A percentile compares a stretch with the other conserved stretches of the same genome.
phyloP scores from a whole-genome alignment of 208 protist species.

The Crithidia mellificae region DNA sequence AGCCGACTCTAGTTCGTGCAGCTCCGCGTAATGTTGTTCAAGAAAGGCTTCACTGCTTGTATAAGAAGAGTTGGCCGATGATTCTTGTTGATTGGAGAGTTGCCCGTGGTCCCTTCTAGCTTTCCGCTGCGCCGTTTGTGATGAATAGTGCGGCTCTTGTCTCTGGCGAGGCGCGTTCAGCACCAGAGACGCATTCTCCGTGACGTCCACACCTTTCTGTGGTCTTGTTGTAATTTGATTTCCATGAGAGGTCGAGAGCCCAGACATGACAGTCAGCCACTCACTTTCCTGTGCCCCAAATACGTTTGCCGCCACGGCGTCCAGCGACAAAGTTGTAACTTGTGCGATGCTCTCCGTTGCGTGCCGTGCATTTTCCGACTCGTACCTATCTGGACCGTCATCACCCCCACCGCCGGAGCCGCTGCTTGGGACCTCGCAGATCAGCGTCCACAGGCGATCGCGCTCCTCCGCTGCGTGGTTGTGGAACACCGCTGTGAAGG shows the following conservation, averaged over 20 bases:
- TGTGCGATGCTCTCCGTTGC: no score
- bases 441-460: conserved; percentile 2
- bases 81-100: no score
- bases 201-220: no score
- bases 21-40: background rate
- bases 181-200: no score
- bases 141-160: no score
- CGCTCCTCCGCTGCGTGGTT: background rate
- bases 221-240: no score
- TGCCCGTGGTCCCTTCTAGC: no score
- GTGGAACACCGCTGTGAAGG: background rate
- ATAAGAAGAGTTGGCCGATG: no score
- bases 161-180: no score
- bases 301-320: conserved; percentile 27
- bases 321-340: conserved; percentile 17
- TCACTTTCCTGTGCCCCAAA: conserved; percentile 5
- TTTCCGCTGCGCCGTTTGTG: no score
- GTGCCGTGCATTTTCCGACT: no score
- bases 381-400: no score
- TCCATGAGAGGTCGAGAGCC: conserved; percentile 19
- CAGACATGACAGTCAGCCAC: conserved; percentile 10
- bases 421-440: background rate
- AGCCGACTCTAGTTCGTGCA: conserved; percentile 15
- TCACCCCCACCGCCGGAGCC: background rate
- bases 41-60: background rate